Evolutionary conservation across 768 basidiomycete species (phyloP), one percentile per base, ranked within the genome.

Genomic region (Russula sp.): DNA sequence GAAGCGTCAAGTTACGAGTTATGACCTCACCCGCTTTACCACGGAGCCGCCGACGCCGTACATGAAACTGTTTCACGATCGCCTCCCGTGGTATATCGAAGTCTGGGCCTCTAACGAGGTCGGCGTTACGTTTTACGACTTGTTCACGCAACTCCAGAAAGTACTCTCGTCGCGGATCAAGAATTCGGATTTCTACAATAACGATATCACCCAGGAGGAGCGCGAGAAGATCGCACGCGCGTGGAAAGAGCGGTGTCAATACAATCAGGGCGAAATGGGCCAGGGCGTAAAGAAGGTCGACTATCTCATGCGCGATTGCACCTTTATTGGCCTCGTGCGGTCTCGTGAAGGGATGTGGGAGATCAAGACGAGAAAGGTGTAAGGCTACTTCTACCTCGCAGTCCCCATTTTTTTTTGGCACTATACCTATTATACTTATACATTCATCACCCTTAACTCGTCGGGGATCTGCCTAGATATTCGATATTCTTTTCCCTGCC

Each of bases 11-110:
- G 76, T 76, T 38, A 82, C 80, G 64, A 65, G 71, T 5, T 78
- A 77, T 56, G 85, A 88, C 69, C 79, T 86, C 66, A 76, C 78
- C 14, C 84, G 83, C 50, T 77, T 83, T 57, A 82, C 81, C 26
- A 82, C 82, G 16, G 75, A 76, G 46, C 85, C 85, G 1, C 78
- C 83, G 1, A 74, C 80, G 0, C 69, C 74, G 6, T 73, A 73
- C 61, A 80, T 88, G 76, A 83, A 84, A 14, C 69, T 89, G 56
- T 83, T 79, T 69, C 84, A 86, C 72, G 73, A 80, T 0, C 75
- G 76, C 40, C 74, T 86, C 0, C 87, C 88, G 0, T 89, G 88
- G 88, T 86, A 82, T 73, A 80, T 89, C 71, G 87, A 88, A 67
- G 76, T 87, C 20, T 69, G 71, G 26, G 73, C 79, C 46, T 67